phyloP scores from a whole-genome alignment of 2,329 filamentous ascomycete genomes.

The Neonectria magnoliae region DNA sequence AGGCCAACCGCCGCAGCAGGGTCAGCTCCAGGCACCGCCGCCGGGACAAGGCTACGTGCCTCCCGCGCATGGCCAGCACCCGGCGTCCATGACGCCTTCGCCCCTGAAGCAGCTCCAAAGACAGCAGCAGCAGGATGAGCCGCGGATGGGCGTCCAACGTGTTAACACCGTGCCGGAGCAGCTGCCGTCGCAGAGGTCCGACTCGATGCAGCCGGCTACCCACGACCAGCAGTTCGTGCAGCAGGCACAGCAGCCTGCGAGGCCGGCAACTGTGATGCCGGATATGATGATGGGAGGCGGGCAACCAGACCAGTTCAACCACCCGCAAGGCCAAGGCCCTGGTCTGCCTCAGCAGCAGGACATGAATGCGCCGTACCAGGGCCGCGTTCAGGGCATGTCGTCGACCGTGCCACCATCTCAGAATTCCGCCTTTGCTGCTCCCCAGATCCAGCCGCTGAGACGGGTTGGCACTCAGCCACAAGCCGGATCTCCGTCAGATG shows the following conservation, averaged over 20 bases:
- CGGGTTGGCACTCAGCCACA: slow-evolving; percentile 17
- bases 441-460: slow-evolving; percentile 24
- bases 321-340: slow-evolving; percentile 1
- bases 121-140: slow-evolving; percentile 27
- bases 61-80: slow-evolving; percentile 36
- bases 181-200: slow-evolving; percentile 32
- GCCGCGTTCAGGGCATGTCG: slow-evolving; percentile 26
- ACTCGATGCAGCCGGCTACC: slow-evolving; percentile 8
- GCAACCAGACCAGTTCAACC: slow-evolving; percentile 1
- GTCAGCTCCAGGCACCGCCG: slow-evolving; percentile 1
- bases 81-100: slow-evolving; percentile 40
- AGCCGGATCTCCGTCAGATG: slow-evolving; percentile 3
- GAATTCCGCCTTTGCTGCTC: slow-evolving; percentile 29
- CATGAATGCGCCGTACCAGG: slow-evolving; percentile 26
- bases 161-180: slow-evolving; percentile 39
- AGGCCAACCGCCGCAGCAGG: slow-evolving; percentile 18
- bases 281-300: slow-evolving; percentile 32
- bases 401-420: slow-evolving; percentile 34
- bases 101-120: slow-evolving; percentile 31
- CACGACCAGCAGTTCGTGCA: slow-evolving; percentile 12
- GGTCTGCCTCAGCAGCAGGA: slow-evolving; percentile 13
- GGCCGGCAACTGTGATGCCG: slow-evolving; percentile 37
- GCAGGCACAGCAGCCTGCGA: slow-evolving; percentile 23
- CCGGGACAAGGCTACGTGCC: slow-evolving; percentile 36
- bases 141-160: slow-evolving; percentile 32